Conservation (phyloP, 495 filamentous ascomycete species). For the Aspergillus campestris region DNA sequence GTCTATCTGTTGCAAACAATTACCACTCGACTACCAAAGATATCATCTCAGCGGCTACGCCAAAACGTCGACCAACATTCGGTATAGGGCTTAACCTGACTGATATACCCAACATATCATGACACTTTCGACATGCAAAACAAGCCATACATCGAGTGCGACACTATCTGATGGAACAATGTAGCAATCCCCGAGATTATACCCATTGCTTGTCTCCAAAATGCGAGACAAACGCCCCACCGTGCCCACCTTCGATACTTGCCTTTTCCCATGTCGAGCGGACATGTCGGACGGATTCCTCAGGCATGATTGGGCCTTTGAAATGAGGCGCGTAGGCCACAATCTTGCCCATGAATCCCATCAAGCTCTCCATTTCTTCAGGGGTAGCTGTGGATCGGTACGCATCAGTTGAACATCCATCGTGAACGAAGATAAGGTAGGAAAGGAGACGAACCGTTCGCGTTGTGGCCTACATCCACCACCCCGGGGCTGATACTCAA, state of each 20-base stretch:
- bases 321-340: conserved; percentile 39
- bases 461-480: conserved; percentile 30
- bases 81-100: too few species aligned
- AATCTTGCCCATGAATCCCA: conserved; percentile 27
- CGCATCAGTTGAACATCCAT: too few species aligned
- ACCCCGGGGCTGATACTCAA: conserved; percentile 39
- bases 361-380: conserved; percentile 24
- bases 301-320: conserved; percentile 33
- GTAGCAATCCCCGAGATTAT: too few species aligned
- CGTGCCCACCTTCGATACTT: conserved; percentile 40
- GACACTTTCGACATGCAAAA: too few species aligned
- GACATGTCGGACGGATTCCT: conserved; percentile 33
- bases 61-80: too few species aligned
- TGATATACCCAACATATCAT: too few species aligned
- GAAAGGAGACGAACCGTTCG: conserved; percentile 2
- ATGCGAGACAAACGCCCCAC: conserved; percentile 47
- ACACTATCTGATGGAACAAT: too few species aligned
- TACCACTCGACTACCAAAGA: too few species aligned
- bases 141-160: too few species aligned
- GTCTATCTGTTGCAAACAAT: too few species aligned
- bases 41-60: too few species aligned
- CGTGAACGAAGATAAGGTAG: background rate
- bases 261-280: conserved; percentile 31
- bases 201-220: conserved; percentile 45
- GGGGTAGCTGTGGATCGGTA: conserved; percentile 32